Evolutionary conservation across 108 stramenopile genomes (phyloP).

Genomic region (Fragilaria radians): DNA sequence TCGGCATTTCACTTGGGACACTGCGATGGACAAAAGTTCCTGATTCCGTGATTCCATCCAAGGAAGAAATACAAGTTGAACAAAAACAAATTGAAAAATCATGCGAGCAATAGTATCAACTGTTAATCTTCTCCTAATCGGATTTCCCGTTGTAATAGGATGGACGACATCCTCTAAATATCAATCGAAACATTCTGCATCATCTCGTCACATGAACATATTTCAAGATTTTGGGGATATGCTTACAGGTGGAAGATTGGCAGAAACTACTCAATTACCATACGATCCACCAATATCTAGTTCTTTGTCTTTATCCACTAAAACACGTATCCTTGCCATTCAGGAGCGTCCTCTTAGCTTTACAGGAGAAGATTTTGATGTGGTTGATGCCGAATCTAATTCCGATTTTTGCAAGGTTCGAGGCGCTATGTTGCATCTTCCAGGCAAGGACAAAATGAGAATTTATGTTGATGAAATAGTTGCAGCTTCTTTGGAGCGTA

Average conservation of each 20-base stretch:
- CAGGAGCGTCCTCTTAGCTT: constrained; percentile 46
- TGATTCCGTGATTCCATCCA: no score
- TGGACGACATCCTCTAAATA: neutral
- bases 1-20: no score
- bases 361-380: constrained; percentile 81
- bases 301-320: constrained; percentile 9
- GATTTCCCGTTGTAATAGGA: no score
- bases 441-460: constrained; percentile 72
- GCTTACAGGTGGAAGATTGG: constrained; percentile 41
- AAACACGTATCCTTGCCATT: constrained; percentile 22
- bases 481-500: constrained; percentile 48
- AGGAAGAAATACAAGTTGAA: no score
- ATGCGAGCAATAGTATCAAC: no score
- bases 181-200: neutral
- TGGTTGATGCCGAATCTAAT: constrained; percentile 23
- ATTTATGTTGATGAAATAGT: constrained; percentile 19
- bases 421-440: constrained; percentile 73
- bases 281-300: constrained; percentile 42
- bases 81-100: no score
- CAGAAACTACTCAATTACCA: constrained; percentile 23
- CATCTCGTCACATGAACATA: constrained; percentile 12
- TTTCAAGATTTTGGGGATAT: constrained; percentile 37
- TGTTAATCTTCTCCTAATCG: no score
- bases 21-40: no score
- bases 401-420: constrained; percentile 38